Conservation (phyloP, 2,329 filamentous ascomycete species). For the Boeremia exigua region DNA sequence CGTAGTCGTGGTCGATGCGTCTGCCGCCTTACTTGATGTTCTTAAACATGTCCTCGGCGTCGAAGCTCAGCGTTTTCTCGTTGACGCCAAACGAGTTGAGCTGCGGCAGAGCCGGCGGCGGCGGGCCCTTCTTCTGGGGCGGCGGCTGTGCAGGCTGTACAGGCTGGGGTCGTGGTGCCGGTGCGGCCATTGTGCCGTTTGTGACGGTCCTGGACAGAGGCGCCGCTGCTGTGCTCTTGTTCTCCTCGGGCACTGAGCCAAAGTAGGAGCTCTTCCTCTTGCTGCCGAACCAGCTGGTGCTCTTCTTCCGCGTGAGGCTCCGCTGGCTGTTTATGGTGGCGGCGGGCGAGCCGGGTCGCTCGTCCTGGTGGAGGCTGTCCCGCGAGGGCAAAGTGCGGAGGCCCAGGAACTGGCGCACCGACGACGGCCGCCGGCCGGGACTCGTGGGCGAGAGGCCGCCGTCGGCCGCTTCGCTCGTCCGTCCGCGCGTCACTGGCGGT, state of each 20-base stretch:
- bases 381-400: slow-evolving; percentile 46
- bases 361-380: slow-evolving; percentile 43
- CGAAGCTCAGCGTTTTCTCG: slow-evolving; percentile 42
- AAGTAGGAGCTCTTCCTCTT: slow-evolving; percentile 44
- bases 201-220: slow-evolving; percentile 11
- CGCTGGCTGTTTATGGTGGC: slow-evolving; percentile 43
- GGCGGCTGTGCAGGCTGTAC: slow-evolving; percentile 15
- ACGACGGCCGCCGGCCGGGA: slow-evolving; percentile 41
- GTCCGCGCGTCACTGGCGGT: slow-evolving; percentile 24
- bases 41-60: slow-evolving; percentile 50
- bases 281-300: slow-evolving; percentile 50
- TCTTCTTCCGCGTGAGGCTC: slow-evolving; percentile 46
- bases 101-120: slow-evolving; percentile 49
- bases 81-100: slow-evolving; percentile 46
- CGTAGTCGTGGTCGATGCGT: slow-evolving; percentile 11
- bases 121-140: slow-evolving; percentile 43
- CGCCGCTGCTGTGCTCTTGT: slow-evolving; percentile 25
- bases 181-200: slow-evolving; percentile 26
- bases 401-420: slow-evolving; percentile 50
- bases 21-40: slow-evolving; percentile 42
- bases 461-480: slow-evolving; percentile 38
- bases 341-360: slow-evolving; percentile 46
- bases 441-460: slow-evolving; percentile 41
- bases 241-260: slow-evolving; percentile 43
- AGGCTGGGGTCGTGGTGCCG: not conserved